phyloP scores from a whole-genome alignment of 1,284 basidiomycete genomes.

The Leccinum fallax region DNA sequence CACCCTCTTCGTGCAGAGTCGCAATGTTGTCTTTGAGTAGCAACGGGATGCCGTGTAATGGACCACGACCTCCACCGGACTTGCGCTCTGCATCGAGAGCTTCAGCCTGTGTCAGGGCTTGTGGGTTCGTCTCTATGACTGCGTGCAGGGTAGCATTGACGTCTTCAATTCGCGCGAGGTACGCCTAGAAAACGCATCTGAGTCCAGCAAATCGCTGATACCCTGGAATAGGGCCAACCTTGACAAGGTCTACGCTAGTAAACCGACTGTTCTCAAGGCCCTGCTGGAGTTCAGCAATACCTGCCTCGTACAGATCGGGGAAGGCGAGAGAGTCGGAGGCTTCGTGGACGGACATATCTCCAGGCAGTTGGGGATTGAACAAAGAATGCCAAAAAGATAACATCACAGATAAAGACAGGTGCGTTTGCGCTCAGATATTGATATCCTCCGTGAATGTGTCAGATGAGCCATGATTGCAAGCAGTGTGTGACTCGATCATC shows the following conservation, averaged over 20 bases:
- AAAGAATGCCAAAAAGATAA: conserved; percentile 9
- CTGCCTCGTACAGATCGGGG: conserved; percentile 36
- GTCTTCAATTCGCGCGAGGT: conserved; percentile 69
- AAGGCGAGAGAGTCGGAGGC: neutral
- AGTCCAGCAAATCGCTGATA: neutral
- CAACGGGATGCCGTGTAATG: conserved; percentile 71
- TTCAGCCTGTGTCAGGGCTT: conserved; percentile 56
- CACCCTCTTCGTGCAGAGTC: conserved; percentile 48
- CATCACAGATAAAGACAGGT: neutral
- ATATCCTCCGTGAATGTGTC: conserved; percentile 4
- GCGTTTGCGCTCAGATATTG: conserved; percentile 5
- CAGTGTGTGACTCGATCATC: conserved; percentile 1
- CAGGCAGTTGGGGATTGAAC: conserved; percentile 8
- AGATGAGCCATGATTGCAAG: conserved; percentile 4
- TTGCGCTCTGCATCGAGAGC: conserved; percentile 58
- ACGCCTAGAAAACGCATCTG: conserved; percentile 46
- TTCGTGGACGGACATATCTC: conserved; percentile 14
- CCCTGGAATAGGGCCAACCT: conserved; percentile 18
- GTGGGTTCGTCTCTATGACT: conserved; percentile 65
- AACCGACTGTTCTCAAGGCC: conserved; percentile 32
- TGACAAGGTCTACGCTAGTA: conserved; percentile 35
- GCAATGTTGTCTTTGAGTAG: conserved; percentile 45
- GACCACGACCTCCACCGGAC: conserved; percentile 47
- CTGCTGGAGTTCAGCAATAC: conserved; percentile 31
- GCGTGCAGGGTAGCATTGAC: conserved; percentile 67